Conservation (phyloP, 441 rosid species). For the Flueggea neowawraea region DNA sequence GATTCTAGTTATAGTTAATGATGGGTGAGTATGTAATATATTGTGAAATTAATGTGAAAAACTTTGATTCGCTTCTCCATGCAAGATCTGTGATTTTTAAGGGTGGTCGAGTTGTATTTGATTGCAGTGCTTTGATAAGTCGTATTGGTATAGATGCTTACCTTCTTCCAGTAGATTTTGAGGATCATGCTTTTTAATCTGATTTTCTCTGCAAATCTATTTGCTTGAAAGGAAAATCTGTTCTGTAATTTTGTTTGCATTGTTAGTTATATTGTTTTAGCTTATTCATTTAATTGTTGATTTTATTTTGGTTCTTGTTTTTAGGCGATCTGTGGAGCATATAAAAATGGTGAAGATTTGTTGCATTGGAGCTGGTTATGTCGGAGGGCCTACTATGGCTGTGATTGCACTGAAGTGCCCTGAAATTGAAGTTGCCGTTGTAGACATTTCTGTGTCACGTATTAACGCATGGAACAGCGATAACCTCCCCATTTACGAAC, state of each 20-base stretch:
- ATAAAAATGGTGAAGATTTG: slow-evolving; percentile 75
- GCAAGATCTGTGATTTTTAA: neutral
- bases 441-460: slow-evolving; percentile 63
- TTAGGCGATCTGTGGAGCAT: slow-evolving; percentile 1
- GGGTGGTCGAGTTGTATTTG: neutral
- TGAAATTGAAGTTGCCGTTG: slow-evolving; percentile 66
- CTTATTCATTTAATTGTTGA: neutral
- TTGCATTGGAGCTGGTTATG: slow-evolving; percentile 83
- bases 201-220: no score
- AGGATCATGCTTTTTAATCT: no score
- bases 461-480: slow-evolving; percentile 78
- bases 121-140: neutral
- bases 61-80: neutral
- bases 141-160: no score
- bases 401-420: slow-evolving; percentile 84
- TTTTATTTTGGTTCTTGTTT: neutral
- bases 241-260: no score
- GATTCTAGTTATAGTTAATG: neutral
- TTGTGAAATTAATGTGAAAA: neutral
- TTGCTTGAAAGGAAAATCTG: no score
- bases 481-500: slow-evolving; percentile 76
- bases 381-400: slow-evolving; percentile 88
- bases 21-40: no score
- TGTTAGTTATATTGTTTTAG: no score
- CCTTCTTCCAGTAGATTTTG: no score